phyloP scores from a whole-genome alignment of 2,329 filamentous ascomycete genomes.

The Fusarium mangiferae region DNA sequence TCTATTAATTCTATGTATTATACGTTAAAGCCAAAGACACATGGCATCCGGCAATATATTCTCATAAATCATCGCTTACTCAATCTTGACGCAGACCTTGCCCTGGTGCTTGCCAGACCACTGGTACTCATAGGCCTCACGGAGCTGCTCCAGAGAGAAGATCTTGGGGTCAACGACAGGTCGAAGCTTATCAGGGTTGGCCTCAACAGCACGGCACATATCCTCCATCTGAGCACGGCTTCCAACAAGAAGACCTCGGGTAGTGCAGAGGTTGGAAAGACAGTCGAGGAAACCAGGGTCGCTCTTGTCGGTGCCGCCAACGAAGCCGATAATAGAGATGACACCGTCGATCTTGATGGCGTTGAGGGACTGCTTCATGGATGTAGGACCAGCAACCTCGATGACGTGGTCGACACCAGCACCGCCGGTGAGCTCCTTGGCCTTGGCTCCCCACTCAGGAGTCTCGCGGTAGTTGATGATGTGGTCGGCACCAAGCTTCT shows the following conservation, averaged over 20 bases:
- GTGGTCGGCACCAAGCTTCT: slow-evolving; percentile 60
- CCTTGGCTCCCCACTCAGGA: slow-evolving; percentile 57
- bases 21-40: background rate
- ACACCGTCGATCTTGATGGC: slow-evolving; percentile 59
- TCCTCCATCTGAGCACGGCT: slow-evolving; percentile 61
- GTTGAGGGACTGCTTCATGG: slow-evolving; percentile 57
- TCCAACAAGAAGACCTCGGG: slow-evolving; percentile 59
- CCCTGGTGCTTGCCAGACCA: slow-evolving; percentile 52
- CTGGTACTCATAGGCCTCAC: slow-evolving; percentile 57
- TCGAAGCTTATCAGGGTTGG: slow-evolving; percentile 53
- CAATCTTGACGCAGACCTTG: slow-evolving; percentile 51
- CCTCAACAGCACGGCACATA: slow-evolving; percentile 61
- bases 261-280: slow-evolving; percentile 50
- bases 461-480: slow-evolving; percentile 62
- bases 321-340: slow-evolving; percentile 55
- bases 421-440: slow-evolving; percentile 55
- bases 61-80: slow-evolving; percentile 28
- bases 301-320: slow-evolving; percentile 43
- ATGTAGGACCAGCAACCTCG: slow-evolving; percentile 59
- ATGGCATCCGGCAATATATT: background rate
- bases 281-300: slow-evolving; percentile 50
- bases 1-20: slow-evolving; percentile 16
- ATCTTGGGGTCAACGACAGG: slow-evolving; percentile 59
- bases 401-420: slow-evolving; percentile 59
- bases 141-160: slow-evolving; percentile 57